A percentile compares a stretch with the other conserved stretches of the same genome.
Evolutionary conservation across 352 stramenopile species (phyloP).

Genomic region (Globisporangium viniferum): DNA sequence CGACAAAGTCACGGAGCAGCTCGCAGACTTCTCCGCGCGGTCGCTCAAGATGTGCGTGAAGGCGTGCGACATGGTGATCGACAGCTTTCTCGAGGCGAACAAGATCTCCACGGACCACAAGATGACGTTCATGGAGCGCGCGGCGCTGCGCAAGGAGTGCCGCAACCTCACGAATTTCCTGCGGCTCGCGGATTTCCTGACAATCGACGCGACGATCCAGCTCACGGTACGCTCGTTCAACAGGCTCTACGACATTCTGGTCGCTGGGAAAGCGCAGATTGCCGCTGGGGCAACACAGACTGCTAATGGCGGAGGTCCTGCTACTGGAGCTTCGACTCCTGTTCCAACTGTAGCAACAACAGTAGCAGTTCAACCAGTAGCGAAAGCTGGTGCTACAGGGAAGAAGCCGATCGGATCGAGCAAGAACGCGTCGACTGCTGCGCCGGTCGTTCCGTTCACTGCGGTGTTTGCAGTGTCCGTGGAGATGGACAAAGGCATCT

Average conservation of each 20-base stretch:
- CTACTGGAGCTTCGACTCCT: background rate
- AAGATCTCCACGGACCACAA: conserved; percentile 92
- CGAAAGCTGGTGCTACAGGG: background rate
- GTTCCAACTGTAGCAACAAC: background rate
- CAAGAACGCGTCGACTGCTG: background rate
- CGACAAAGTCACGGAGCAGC: conserved; percentile 45
- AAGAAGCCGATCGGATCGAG: background rate
- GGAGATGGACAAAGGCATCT: conserved; percentile 42
- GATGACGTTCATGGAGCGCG: conserved; percentile 97
- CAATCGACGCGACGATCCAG: conserved; percentile 86
- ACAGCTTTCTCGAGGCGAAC: conserved; percentile 89
- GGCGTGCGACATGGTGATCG: conserved; percentile 91
- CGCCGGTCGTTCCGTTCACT: conserved; percentile 32
- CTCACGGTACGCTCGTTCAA: conserved; percentile 82
- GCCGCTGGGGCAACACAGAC: background rate
- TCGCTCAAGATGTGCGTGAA: conserved; percentile 83
- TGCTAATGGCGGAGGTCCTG: background rate
- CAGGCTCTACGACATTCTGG: conserved; percentile 46
- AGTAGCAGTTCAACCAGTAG: background rate
- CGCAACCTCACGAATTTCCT: conserved; percentile 91
- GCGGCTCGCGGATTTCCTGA: conserved; percentile 90
- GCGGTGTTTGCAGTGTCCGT: conserved; percentile 64
- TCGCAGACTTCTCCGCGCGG: conserved; percentile 58
- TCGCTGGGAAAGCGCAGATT: conserved; percentile 42
- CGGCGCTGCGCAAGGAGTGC: conserved; percentile 89